Conservation (phyloP, 2,329 filamentous ascomycete species). For the Nemania sp. region DNA sequence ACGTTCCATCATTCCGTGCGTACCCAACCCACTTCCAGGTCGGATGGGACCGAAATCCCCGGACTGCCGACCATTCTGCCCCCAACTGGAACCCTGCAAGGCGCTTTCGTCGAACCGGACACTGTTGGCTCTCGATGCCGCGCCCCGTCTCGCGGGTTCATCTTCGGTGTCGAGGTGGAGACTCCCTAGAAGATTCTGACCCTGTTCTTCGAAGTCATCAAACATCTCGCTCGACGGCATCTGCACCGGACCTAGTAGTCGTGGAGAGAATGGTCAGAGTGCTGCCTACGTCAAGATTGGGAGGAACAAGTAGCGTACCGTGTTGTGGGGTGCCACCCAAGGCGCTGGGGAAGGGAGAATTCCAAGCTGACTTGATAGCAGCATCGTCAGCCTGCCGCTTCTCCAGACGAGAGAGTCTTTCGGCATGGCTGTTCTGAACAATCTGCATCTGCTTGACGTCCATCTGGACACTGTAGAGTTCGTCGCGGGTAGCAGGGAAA, state of each 20-base stretch:
- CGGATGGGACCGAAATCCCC: conserved; percentile 79
- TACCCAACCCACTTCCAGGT: conserved; percentile 78
- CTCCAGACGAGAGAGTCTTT: conserved; percentile 65
- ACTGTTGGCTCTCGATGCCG: conserved; percentile 91
- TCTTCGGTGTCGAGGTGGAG: conserved; percentile 88
- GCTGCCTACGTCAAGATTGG: not conserved
- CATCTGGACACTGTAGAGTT: conserved; percentile 71
- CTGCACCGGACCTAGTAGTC: conserved; percentile 70
- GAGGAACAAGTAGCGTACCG: conserved; percentile 58
- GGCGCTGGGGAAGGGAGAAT: conserved; percentile 87
- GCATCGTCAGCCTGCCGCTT: conserved; percentile 71
- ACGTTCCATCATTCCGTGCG: conserved; percentile 83
- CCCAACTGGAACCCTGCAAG: conserved; percentile 84
- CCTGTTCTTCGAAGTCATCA: conserved; percentile 86
- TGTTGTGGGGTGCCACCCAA: conserved; percentile 83
- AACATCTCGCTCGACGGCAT: conserved; percentile 84
- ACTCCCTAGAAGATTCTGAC: conserved; percentile 76
- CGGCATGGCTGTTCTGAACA: conserved; percentile 64
- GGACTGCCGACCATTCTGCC: conserved; percentile 79
- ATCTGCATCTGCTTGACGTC: conserved; percentile 70
- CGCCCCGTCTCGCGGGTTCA: conserved; percentile 80
- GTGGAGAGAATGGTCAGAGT: conserved; percentile 1
- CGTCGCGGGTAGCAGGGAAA: conserved; percentile 63
- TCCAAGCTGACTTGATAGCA: conserved; percentile 84
- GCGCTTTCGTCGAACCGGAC: conserved; percentile 97